Percentiles rank a stretch among this genome's conserved stretches.
These are phyloP conservation scores for Trametes punicea DNA, from an alignment of 768 basidiomycete genomes.

Conservation along the genomic window DNA sequence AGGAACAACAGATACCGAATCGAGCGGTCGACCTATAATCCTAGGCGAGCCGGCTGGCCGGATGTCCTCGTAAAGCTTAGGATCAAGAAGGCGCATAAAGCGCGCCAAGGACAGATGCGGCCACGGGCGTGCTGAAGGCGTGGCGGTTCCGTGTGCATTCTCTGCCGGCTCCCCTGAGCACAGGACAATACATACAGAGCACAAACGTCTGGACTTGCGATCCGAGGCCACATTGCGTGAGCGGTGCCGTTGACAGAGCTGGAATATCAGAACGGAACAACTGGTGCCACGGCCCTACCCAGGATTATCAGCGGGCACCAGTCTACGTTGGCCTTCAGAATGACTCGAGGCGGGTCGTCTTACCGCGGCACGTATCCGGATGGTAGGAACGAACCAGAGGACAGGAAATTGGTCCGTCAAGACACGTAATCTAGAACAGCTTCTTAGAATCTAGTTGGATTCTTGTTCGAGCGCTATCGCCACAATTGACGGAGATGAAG, in stretches of 20 bases:
- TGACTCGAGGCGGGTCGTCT: slow-evolving; percentile 8
- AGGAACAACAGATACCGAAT: not conserved
- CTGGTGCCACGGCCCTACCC: slow-evolving; percentile 8
- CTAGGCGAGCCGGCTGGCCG: slow-evolving; percentile 5
- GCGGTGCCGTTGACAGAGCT: not conserved
- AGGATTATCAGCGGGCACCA: slow-evolving; percentile 8
- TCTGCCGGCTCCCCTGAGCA: not conserved
- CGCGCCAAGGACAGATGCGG: slow-evolving; percentile 3
- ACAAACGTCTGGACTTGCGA: slow-evolving; percentile 9
- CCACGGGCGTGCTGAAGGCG: slow-evolving; percentile 4
- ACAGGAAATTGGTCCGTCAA: not conserved
- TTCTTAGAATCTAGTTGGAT: slow-evolving; percentile 7
- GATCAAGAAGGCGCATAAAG: not conserved
- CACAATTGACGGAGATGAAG: slow-evolving; percentile 16
- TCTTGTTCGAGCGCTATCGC: not conserved
- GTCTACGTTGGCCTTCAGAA: not conserved
- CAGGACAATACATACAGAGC: not conserved
- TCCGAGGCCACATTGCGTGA: not conserved
- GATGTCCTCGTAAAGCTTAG: slow-evolving; percentile 6
- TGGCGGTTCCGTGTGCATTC: slow-evolving; percentile 9
- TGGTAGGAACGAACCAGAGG: not conserved
- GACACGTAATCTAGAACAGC: slow-evolving; percentile 14
- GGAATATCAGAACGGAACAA: not conserved
- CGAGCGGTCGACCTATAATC: not conserved
- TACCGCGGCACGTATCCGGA: slow-evolving; percentile 12